Conservation (phyloP, 2,329 filamentous ascomycete genomes). For the Paecilomyces dactylethromorphus region DNA sequence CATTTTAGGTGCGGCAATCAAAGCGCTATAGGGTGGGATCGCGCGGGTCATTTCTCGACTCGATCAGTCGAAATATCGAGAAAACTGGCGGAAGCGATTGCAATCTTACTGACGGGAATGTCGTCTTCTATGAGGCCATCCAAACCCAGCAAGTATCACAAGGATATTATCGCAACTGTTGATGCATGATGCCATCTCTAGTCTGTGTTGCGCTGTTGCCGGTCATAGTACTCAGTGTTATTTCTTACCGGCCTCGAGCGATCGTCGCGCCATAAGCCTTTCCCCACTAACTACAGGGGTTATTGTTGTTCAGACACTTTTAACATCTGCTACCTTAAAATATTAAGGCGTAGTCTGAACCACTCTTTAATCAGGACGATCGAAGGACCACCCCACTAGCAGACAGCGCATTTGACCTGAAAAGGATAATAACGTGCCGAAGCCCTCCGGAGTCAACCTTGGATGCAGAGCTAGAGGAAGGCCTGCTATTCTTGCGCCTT, state of each 20-base stretch:
- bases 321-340: not conserved
- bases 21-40: not conserved
- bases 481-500: not conserved
- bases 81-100: not conserved
- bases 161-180: not conserved
- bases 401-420: not conserved
- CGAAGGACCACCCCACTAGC: no score
- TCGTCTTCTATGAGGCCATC: not conserved
- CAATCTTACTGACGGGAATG: not conserved
- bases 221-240: not conserved
- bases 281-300: not conserved
- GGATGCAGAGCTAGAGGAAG: not conserved
- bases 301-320: not conserved
- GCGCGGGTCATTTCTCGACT: not conserved
- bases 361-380: not conserved
- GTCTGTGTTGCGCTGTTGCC: not conserved
- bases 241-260: not conserved
- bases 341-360: not conserved
- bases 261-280: not conserved
- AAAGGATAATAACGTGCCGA: not conserved
- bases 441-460: not conserved
- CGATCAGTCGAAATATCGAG: not conserved
- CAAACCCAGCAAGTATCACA: not conserved
- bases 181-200: not conserved
- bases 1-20: not conserved